phyloP scores from a whole-genome alignment of 768 basidiomycete genomes.

The Hortiboletus campestris region DNA sequence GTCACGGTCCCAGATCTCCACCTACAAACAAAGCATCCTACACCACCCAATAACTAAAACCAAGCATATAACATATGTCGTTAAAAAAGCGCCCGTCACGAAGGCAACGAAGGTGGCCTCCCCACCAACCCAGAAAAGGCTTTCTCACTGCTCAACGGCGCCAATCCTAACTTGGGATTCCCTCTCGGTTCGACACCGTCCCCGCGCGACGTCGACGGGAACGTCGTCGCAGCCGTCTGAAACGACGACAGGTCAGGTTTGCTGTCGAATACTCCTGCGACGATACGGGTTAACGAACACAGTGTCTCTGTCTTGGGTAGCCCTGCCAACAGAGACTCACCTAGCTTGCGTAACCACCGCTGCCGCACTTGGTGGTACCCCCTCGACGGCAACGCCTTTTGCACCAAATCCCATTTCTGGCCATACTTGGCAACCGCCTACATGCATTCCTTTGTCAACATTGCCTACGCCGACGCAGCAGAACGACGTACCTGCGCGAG shows the following conservation, averaged over 20 bases:
- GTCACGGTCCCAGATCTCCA: neutral
- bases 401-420: conserved; percentile 41
- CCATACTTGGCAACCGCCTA: conserved; percentile 41
- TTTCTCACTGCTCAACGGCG: conserved; percentile 37
- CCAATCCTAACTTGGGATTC: conserved; percentile 38
- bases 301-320: neutral
- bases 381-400: conserved; percentile 39
- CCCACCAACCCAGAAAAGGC: conserved; percentile 28
- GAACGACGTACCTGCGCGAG: conserved; percentile 33
- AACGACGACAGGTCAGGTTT: conserved; percentile 35
- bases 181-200: conserved; percentile 27
- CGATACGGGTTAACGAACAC: neutral
- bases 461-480: neutral
- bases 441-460: neutral
- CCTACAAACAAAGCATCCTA: conserved; percentile 2
- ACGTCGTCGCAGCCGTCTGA: conserved; percentile 26
- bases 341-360: conserved; percentile 41
- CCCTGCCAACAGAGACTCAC: conserved; percentile 15
- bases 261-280: conserved; percentile 35
- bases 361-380: conserved; percentile 45
- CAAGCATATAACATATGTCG: conserved; percentile 1
- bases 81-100: conserved; percentile 6
- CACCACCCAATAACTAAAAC: neutral
- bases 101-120: conserved; percentile 17
- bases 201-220: conserved; percentile 12